Percentiles rank a stretch among this genome's conserved stretches.
phyloP scores from a whole-genome alignment of 2,329 filamentous ascomycete genomes.

The Coleophoma crateriformis region DNA sequence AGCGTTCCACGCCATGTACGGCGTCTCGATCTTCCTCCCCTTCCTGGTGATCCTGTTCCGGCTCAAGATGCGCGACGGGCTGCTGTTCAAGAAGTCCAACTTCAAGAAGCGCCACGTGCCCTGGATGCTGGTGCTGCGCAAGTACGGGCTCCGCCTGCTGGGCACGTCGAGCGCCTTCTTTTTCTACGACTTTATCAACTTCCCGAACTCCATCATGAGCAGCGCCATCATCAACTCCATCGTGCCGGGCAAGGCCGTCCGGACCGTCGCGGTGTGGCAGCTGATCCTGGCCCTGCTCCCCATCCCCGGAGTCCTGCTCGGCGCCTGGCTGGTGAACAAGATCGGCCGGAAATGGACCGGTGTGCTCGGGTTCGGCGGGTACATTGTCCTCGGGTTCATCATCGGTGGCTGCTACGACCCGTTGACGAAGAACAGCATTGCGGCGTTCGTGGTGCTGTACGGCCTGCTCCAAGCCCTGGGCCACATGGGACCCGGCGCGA shows the following conservation, averaged over 20 bases:
- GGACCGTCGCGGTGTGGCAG: conserved; percentile 29
- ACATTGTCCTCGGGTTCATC: conserved; percentile 21
- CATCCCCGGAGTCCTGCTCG: conserved; percentile 27
- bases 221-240: conserved; percentile 27
- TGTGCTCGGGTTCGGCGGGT: conserved; percentile 22
- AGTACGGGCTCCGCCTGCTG: conserved; percentile 23
- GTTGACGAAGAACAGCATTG: conserved; percentile 21
- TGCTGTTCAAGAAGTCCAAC: conserved; percentile 27
- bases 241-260: conserved; percentile 26
- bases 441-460: conserved; percentile 29
- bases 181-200: conserved; percentile 31
- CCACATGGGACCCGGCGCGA: conserved; percentile 29
- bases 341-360: conserved; percentile 26
- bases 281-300: conserved; percentile 27
- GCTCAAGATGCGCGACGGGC: conserved; percentile 28
- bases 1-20: conserved; percentile 24
- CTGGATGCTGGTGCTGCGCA: conserved; percentile 20
- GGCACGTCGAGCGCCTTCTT: conserved; percentile 29
- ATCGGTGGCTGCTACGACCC: conserved; percentile 24
- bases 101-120: conserved; percentile 23
- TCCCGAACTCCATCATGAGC: conserved; percentile 30
- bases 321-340: conserved; percentile 26
- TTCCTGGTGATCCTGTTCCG: conserved; percentile 26
- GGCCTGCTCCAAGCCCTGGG: conserved; percentile 27
- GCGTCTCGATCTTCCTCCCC: conserved; percentile 27